Percentiles rank a stretch among this genome's conserved stretches.
Conservation (phyloP, 1,139 yeast species). For the Lodderomyces pseudojiufengensis region DNA sequence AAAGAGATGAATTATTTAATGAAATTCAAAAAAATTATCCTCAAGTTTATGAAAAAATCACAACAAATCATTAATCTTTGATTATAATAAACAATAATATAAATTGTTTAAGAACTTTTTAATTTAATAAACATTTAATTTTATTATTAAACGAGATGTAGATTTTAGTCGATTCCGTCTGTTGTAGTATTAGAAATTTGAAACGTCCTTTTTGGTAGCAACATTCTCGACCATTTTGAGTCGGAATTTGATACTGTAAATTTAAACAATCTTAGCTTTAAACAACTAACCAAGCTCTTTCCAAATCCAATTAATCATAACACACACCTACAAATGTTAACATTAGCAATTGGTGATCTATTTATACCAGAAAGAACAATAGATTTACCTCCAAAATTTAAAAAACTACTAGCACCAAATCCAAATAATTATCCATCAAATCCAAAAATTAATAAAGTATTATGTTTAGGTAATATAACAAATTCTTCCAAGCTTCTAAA, state of each 20-base stretch:
- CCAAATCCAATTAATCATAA: no score
- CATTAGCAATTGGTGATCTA: conserved; percentile 87
- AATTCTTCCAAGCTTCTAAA: conserved; percentile 60
- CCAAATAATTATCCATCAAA: conserved; percentile 37
- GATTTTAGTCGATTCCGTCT: not conserved
- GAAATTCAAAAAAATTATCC: conserved; percentile 73
- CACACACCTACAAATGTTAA: conserved; percentile 51
- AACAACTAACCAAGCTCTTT: not conserved
- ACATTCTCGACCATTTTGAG: no score
- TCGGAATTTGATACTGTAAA: no score
- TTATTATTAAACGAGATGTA: not conserved
- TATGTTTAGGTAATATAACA: conserved; percentile 84
- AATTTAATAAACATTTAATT: not conserved
- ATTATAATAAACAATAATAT: not conserved
- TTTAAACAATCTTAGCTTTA: no score
- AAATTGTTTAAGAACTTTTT: no score
- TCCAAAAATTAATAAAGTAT: conserved; percentile 78
- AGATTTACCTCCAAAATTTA: conserved; percentile 57
- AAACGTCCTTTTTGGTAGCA: no score
- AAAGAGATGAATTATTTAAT: conserved; percentile 69
- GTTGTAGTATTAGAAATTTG: no score
- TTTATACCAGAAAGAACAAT: conserved; percentile 85
- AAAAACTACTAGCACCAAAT: conserved; percentile 61
- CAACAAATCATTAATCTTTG: conserved; percentile 29
- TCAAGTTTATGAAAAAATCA: conserved; percentile 57